phyloP scores from a whole-genome alignment of 1,139 yeast genomes.

The Lodderomyces beijingensis region DNA sequence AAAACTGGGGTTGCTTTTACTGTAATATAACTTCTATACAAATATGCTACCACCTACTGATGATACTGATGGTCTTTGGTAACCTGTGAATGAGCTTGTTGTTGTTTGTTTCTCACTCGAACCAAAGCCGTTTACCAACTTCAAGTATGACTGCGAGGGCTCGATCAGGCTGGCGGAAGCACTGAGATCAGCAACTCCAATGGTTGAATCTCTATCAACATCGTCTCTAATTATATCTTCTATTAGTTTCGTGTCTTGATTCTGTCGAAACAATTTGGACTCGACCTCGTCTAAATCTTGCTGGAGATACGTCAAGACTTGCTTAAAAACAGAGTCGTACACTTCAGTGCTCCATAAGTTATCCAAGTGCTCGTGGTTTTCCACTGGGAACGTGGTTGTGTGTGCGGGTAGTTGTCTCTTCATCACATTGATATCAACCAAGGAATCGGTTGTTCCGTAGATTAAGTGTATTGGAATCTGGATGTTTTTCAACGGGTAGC shows the following conservation, averaged over 20 bases:
- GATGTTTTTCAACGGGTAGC: slow-evolving; percentile 53
- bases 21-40: too few relatives aligned
- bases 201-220: neutral
- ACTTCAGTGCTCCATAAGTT: slow-evolving; percentile 82
- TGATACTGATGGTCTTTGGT: too few relatives aligned
- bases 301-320: slow-evolving; percentile 43
- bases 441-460: slow-evolving; percentile 76
- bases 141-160: slow-evolving; percentile 2
- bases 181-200: neutral
- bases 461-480: slow-evolving; percentile 67
- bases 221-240: slow-evolving; percentile 11
- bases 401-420: slow-evolving; percentile 44
- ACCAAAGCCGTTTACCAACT: neutral
- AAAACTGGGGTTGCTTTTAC: too few relatives aligned
- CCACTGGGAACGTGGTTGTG: slow-evolving; percentile 45
- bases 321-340: slow-evolving; percentile 36
- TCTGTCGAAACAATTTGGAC: slow-evolving; percentile 8
- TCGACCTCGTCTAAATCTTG: slow-evolving; percentile 16
- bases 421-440: slow-evolving; percentile 82
- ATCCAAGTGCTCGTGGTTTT: slow-evolving; percentile 80
- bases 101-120: too few relatives aligned
- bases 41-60: too few relatives aligned
- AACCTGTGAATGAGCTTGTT: too few relatives aligned
- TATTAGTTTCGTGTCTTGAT: slow-evolving; percentile 8
- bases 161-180: too few relatives aligned